Conservation (phyloP, 2,329 filamentous ascomycete genomes). For the Geosmithia morbida region DNA sequence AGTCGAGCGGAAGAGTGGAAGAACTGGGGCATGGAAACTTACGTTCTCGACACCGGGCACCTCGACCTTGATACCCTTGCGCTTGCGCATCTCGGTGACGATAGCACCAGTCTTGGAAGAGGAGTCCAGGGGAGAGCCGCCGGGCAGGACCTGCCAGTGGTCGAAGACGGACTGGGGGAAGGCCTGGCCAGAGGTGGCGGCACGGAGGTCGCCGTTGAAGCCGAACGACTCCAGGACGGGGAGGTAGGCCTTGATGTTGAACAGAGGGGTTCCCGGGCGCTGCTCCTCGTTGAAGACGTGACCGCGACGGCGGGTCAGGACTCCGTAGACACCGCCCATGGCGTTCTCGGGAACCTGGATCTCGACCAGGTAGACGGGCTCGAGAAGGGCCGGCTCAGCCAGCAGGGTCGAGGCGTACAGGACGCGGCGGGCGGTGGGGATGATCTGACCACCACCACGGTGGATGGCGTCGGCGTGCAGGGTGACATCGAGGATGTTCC, state of each 20-base stretch:
- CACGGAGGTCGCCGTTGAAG: conserved; percentile 95
- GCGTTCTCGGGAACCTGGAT: conserved; percentile 97
- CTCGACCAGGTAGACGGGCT: conserved; percentile 98
- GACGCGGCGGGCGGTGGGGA: conserved; percentile 94
- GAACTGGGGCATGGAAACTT: conserved; percentile 31
- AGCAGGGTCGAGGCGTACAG: conserved; percentile 87
- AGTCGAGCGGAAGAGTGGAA: not conserved
- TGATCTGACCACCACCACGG: conserved; percentile 98
- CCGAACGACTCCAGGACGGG: conserved; percentile 97
- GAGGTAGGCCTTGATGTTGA: conserved; percentile 97
- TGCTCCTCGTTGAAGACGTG: conserved; percentile 99
- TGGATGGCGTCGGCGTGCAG: conserved; percentile 99
- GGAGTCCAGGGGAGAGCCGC: conserved; percentile 79
- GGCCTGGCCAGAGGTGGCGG: conserved; percentile 87
- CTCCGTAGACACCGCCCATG: conserved; percentile 99
- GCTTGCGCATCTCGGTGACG: conserved; percentile 86
- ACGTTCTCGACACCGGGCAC: conserved; percentile 92
- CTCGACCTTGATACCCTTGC: conserved; percentile 97
- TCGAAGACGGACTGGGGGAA: conserved; percentile 99
- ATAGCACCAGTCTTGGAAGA: conserved; percentile 71
- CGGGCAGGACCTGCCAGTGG: conserved; percentile 93
- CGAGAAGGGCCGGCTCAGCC: conserved; percentile 79
- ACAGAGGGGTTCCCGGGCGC: conserved; percentile 94
- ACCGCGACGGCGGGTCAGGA: conserved; percentile 93
- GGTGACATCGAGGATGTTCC: conserved; percentile 99